A percentile compares a stretch with the other conserved stretches of the same genome.
Conservation (phyloP, 192 early-diverging fungal species). For the Spizellomyces sp. region DNA sequence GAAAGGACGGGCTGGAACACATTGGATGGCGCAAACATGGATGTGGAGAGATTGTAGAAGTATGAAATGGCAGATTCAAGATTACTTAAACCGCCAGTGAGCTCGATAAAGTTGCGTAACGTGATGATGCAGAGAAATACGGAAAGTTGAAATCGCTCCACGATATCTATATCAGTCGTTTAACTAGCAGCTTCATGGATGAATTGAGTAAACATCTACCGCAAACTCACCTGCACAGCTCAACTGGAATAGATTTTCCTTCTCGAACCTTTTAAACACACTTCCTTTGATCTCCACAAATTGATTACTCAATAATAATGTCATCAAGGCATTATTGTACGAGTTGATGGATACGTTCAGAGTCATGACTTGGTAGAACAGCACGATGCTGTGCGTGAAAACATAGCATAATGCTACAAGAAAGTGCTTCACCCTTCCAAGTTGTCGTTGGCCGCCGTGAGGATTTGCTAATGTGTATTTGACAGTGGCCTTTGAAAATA, state of each 20-base stretch:
- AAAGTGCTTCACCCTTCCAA: constrained; percentile 61
- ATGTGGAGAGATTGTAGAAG: constrained; percentile 20
- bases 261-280: constrained; percentile 97
- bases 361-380: constrained; percentile 95
- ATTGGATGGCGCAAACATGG: constrained; percentile 53
- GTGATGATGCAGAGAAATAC: constrained; percentile 90
- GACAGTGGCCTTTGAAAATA: constrained; percentile 81
- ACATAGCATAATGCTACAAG: constrained; percentile 82
- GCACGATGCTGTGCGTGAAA: constrained; percentile 82
- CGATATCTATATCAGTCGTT: constrained; percentile 69
- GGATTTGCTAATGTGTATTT: constrained; percentile 32
- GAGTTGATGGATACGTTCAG: constrained; percentile 96
- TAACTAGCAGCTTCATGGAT: not conserved
- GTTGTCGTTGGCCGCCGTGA: constrained; percentile 17
- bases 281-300: constrained; percentile 98
- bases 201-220: constrained; percentile 10
- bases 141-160: constrained; percentile 91
- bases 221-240: constrained; percentile 78
- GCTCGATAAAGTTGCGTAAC: constrained; percentile 85
- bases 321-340: constrained; percentile 90
- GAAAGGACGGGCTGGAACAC: not conserved
- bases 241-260: constrained; percentile 95
- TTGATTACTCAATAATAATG: constrained; percentile 94
- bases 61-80: constrained; percentile 29
- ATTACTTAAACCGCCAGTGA: constrained; percentile 49